phyloP scores from a whole-genome alignment of 441 rosid species.

The Metrosideros polymorpha region DNA sequence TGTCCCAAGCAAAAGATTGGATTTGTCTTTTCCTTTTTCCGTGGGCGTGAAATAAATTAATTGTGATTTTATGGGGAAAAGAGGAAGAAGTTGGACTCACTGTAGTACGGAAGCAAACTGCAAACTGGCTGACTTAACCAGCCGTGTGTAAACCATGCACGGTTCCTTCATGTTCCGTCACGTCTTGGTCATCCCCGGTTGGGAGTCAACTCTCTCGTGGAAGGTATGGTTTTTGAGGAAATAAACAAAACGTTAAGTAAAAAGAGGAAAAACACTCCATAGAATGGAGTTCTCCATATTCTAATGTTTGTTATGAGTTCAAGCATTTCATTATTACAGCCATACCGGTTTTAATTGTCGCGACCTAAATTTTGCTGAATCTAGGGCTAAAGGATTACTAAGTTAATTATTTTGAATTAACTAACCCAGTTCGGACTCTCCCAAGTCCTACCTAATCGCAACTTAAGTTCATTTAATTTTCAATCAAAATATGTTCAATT shows the following conservation, averaged over 20 bases:
- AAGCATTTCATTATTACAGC: not conserved
- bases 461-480: no score
- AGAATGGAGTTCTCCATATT: not conserved
- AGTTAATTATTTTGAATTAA: no score
- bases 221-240: not conserved
- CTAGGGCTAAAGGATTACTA: no score
- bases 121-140: not conserved
- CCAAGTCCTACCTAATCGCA: no score
- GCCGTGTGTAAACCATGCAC: not conserved
- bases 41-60: not conserved
- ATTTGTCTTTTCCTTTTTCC: not conserved
- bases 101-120: not conserved
- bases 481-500: no score
- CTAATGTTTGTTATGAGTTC: not conserved
- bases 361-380: no score
- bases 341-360: not conserved
- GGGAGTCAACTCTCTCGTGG: not conserved
- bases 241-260: not conserved
- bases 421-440: no score
- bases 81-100: not conserved
- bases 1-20: not conserved
- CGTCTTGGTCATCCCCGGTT: not conserved
- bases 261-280: not conserved
- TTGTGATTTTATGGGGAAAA: not conserved
- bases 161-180: not conserved